phyloP scores from a whole-genome alignment of 2,329 filamentous ascomycete species.

The Fusarium sp. region DNA sequence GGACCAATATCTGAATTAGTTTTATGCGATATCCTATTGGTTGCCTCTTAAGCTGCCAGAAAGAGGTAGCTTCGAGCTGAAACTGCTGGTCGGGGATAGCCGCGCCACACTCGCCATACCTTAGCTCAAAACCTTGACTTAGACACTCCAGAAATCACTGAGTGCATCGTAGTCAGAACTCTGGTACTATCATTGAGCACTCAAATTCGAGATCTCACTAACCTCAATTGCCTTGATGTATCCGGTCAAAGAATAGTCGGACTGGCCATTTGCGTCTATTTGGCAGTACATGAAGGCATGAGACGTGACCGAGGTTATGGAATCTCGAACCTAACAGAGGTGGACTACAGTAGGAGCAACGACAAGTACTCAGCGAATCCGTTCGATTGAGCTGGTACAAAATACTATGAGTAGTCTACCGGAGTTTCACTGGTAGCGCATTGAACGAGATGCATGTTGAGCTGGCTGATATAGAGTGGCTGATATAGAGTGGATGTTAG shows the following conservation, averaged over 20 bases:
- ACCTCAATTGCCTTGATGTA: background rate
- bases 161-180: background rate
- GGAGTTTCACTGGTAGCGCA: background rate
- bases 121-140: background rate
- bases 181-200: background rate
- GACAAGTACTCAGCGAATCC: background rate
- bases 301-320: background rate
- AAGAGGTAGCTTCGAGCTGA: background rate
- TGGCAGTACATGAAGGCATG: background rate
- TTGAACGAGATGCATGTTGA: background rate
- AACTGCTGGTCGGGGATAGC: background rate
- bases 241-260: background rate
- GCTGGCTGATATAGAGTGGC: background rate
- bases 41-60: background rate
- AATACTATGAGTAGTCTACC: background rate
- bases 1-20: background rate
- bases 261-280: background rate
- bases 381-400: background rate
- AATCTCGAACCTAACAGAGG: background rate
- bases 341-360: background rate
- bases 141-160: background rate
- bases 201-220: background rate
- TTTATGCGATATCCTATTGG: background rate
- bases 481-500: background rate
- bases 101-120: background rate